Conservation (phyloP, 768 basidiomycete species). For the Leucogyrophana mollusca region DNA sequence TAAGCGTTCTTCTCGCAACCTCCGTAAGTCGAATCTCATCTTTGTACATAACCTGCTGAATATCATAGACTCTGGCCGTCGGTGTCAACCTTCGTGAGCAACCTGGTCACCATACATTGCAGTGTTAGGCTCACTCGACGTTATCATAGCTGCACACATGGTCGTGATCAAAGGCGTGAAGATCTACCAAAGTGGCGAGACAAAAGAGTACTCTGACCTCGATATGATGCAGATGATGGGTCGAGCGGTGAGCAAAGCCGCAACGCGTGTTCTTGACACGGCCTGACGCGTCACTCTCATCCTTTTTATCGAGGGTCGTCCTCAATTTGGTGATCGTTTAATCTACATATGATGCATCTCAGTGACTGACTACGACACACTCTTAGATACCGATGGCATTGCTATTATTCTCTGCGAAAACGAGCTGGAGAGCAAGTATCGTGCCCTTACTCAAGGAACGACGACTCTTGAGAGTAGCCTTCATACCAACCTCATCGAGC, state of each 20-base stretch:
- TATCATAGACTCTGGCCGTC: constrained; percentile 81
- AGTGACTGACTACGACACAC: not conserved
- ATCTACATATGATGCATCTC: not conserved
- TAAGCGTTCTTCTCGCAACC: constrained; percentile 77
- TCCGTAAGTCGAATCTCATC: constrained; percentile 52
- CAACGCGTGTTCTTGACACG: not conserved
- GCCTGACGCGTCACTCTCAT: not conserved
- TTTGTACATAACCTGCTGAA: constrained; percentile 5
- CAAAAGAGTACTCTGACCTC: constrained; percentile 84
- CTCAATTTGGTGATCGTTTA: constrained; percentile 76
- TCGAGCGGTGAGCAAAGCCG: constrained; percentile 67
- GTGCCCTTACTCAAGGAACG: constrained; percentile 62
- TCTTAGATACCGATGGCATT: constrained; percentile 74
- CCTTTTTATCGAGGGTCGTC: constrained; percentile 59
- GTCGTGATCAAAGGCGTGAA: constrained; percentile 93
- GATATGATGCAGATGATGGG: constrained; percentile 98
- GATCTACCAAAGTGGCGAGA: constrained; percentile 65
- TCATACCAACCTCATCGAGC: constrained; percentile 82
- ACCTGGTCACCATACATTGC: not conserved
- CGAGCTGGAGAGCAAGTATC: constrained; percentile 71
- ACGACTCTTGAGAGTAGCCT: constrained; percentile 85
- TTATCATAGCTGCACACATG: constrained; percentile 74
- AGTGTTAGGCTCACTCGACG: not conserved
- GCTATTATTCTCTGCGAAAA: constrained; percentile 83
- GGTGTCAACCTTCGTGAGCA: constrained; percentile 92